Evolutionary conservation across 192 early-diverging fungal genomes (phyloP).

Genomic region (Linnemannia elongata): DNA sequence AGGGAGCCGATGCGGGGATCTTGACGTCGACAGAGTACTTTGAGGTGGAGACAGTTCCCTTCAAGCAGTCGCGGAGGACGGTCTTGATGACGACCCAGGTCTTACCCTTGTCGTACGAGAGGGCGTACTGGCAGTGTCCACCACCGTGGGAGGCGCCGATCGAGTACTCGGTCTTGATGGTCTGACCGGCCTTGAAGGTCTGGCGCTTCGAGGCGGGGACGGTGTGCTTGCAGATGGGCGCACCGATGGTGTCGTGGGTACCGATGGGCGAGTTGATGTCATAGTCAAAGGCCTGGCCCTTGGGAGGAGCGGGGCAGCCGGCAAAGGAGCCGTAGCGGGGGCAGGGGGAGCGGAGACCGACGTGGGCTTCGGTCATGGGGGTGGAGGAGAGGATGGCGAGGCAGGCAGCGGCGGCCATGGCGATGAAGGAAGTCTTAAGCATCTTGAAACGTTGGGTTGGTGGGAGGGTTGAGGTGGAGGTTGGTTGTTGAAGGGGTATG

Average conservation of each 20-base stretch:
- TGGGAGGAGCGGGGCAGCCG: conserved; percentile 61
- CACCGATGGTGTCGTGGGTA: conserved; percentile 14
- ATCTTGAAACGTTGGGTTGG: conserved; percentile 9
- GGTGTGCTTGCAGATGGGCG: conserved; percentile 64
- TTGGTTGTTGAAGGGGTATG: not conserved
- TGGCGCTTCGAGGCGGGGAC: conserved; percentile 52
- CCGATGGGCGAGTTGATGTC: conserved; percentile 62
- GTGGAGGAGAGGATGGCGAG: conserved; percentile 38
- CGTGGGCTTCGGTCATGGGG: conserved; percentile 55
- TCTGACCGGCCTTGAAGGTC: conserved; percentile 64
- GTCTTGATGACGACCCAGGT: conserved; percentile 76
- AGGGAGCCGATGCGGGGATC: conserved; percentile 52
- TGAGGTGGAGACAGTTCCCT: conserved; percentile 34
- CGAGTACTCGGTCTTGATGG: conserved; percentile 67
- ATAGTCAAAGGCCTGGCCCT: conserved; percentile 62
- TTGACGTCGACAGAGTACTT: conserved; percentile 38
- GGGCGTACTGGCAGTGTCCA: conserved; percentile 81
- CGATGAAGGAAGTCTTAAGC: conserved; percentile 41
- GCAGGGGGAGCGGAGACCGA: conserved; percentile 59
- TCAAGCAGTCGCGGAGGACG: conserved; percentile 63
- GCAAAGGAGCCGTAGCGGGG: conserved; percentile 56
- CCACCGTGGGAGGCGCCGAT: conserved; percentile 70
- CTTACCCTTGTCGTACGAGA: conserved; percentile 75
- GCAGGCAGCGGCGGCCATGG: conserved; percentile 22
- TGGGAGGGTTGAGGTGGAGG: not conserved